A percentile compares a stretch with the other conserved stretches of the same genome.
Evolutionary conservation across 306 rosid species (phyloP).

Genomic region (Vicia villosa): DNA sequence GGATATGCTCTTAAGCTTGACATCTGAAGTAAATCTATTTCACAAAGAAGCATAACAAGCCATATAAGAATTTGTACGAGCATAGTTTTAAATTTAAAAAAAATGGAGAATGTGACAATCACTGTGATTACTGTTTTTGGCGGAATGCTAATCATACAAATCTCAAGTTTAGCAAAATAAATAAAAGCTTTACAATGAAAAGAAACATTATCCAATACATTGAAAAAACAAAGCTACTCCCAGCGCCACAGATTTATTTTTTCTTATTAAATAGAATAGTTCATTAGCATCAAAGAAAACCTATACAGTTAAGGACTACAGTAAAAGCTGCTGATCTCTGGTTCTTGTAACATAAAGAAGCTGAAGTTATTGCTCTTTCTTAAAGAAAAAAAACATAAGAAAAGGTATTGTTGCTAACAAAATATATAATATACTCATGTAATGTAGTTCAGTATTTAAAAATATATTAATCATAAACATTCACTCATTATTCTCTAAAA

Average conservation of each 20-base stretch:
- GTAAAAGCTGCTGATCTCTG: neutral
- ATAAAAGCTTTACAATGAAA: slow-evolving; percentile 7
- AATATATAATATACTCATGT: no score
- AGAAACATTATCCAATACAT: slow-evolving; percentile 18
- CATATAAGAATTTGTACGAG: slow-evolving; percentile 30
- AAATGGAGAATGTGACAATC: slow-evolving; percentile 19
- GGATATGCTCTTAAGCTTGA: slow-evolving; percentile 93
- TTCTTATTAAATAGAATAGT: neutral
- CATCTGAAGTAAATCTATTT: slow-evolving; percentile 90
- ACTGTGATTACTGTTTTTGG: slow-evolving; percentile 13
- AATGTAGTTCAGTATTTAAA: no score
- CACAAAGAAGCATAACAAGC: slow-evolving; percentile 22
- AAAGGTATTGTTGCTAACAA: neutral
- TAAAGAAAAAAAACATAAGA: neutral
- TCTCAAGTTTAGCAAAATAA: neutral
- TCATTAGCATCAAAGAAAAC: neutral
- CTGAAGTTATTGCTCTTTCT: neutral
- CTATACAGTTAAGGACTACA: neutral
- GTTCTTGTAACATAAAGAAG: slow-evolving; percentile 14
- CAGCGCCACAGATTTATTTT: neutral
- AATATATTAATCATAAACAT: no score
- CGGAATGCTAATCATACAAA: neutral
- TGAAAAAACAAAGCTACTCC: neutral
- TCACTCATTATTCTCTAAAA: no score
- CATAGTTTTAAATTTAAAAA: neutral